Conservation (phyloP, 2,329 filamentous ascomycete species). For the Diplodia seriata region DNA sequence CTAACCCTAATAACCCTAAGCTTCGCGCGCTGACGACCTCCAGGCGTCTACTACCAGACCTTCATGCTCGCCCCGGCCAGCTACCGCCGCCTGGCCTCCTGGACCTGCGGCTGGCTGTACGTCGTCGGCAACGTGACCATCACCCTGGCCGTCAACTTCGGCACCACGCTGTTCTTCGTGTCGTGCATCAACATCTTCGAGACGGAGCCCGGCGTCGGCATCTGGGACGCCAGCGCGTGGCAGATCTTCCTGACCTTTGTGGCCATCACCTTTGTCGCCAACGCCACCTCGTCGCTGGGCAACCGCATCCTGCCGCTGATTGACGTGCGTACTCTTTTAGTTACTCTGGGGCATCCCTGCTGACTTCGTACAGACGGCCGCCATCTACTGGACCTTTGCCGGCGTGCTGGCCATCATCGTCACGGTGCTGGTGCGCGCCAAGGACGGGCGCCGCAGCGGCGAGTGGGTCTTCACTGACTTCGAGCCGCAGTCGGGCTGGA, state of each 20-base stretch:
- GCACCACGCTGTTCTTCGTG: conserved; percentile 63
- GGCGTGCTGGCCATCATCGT: conserved; percentile 71
- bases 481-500: conserved; percentile 72
- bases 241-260: conserved; percentile 59
- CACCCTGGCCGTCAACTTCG: conserved; percentile 82
- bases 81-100: conserved; percentile 70
- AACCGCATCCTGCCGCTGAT: conserved; percentile 64
- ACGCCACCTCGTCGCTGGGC: conserved; percentile 58
- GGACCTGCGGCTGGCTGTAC: conserved; percentile 78
- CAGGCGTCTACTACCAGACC: conserved; percentile 74
- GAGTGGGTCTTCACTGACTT: conserved; percentile 72
- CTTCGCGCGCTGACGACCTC: no score
- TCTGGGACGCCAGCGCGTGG: conserved; percentile 53
- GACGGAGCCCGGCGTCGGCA: conserved; percentile 53
- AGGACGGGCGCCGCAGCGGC: conserved; percentile 69
- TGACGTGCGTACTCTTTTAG: conserved; percentile 63
- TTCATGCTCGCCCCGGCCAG: conserved; percentile 72
- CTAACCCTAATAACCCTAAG: no score
- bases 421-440: conserved; percentile 69
- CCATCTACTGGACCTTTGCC: conserved; percentile 77
- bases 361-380: conserved; percentile 62
- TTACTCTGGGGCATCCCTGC: not conserved
- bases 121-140: conserved; percentile 83
- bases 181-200: conserved; percentile 64
- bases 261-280: conserved; percentile 58